Percentiles rank a stretch among this genome's conserved stretches.
Conservation (phyloP, 768 basidiomycete species). For the Russula sp. region DNA sequence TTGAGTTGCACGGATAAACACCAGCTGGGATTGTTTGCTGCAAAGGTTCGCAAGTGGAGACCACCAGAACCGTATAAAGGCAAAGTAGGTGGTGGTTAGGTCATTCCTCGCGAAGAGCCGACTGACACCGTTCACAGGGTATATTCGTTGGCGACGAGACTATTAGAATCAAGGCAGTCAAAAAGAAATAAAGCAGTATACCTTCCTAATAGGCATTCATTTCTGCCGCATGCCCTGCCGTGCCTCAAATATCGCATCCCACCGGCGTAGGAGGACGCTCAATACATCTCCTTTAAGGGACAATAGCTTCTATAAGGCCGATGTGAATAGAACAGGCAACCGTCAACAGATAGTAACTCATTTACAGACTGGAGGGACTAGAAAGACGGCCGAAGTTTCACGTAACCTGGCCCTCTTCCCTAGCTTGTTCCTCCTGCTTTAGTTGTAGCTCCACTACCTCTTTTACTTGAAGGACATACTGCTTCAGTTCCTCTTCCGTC, state of each 20-base stretch:
- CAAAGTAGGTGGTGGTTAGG: constrained; percentile 63
- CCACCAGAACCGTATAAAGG: constrained; percentile 97
- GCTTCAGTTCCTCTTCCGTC: constrained; percentile 22
- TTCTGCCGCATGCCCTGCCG: background rate
- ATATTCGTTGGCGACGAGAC: constrained; percentile 93
- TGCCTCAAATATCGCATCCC: background rate
- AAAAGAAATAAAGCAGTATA: constrained; percentile 74
- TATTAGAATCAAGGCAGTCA: constrained; percentile 84
- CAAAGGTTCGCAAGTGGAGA: constrained; percentile 74
- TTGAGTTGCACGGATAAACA: constrained; percentile 87
- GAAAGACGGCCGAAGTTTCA: background rate
- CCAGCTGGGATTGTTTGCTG: constrained; percentile 79
- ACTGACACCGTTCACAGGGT: constrained; percentile 46
- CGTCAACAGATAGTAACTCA: background rate
- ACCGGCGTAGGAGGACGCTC: background rate
- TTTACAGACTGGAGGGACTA: background rate
- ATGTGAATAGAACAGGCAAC: background rate
- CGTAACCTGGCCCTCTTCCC: background rate
- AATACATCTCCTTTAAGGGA: background rate
- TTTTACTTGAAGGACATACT: constrained; percentile 14
- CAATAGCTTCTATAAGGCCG: background rate
- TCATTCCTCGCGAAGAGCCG: constrained; percentile 7
- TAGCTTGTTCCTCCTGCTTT: background rate
- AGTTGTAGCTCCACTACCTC: constrained; percentile 4
- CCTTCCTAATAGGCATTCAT: background rate